phyloP scores from a whole-genome alignment of 345 rosid species.

The Brassica napus region DNA sequence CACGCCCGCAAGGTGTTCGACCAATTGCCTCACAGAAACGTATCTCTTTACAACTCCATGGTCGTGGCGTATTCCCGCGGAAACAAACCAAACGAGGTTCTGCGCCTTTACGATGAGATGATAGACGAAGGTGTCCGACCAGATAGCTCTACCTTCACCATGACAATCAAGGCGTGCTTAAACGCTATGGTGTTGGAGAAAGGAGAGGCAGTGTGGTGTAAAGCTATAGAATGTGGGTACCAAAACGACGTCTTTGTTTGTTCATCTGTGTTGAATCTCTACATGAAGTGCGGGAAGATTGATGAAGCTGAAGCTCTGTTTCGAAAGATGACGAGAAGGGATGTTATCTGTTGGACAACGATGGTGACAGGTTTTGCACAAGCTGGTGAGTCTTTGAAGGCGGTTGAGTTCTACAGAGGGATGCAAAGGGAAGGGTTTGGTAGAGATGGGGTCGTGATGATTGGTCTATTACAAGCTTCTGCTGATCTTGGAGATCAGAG shows the following conservation, averaged over 20 bases:
- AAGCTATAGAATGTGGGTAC: slow-evolving; percentile 62
- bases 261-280: slow-evolving; percentile 73
- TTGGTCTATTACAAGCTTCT: slow-evolving; percentile 72
- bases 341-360: slow-evolving; percentile 71
- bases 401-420: slow-evolving; percentile 48
- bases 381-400: slow-evolving; percentile 49
- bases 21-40: slow-evolving; percentile 50
- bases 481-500: slow-evolving; percentile 50
- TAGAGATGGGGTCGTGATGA: slow-evolving; percentile 56
- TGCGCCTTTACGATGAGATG: slow-evolving; percentile 58
- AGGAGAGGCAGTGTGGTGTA: slow-evolving; percentile 59
- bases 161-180: slow-evolving; percentile 68
- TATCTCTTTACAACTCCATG: slow-evolving; percentile 60
- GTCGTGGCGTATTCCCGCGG: slow-evolving; percentile 56
- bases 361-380: slow-evolving; percentile 64
- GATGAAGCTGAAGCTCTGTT: slow-evolving; percentile 56
- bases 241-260: slow-evolving; percentile 63
- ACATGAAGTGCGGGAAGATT: slow-evolving; percentile 55
- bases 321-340: slow-evolving; percentile 55
- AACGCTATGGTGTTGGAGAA: slow-evolving; percentile 44
- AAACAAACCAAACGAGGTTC: slow-evolving; percentile 44
- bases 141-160: slow-evolving; percentile 74
- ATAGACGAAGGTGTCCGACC: slow-evolving; percentile 50
- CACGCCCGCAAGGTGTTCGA: slow-evolving; percentile 64
- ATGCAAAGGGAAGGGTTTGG: slow-evolving; percentile 67